Conservation (phyloP, 768 basidiomycete genomes). For the Macrolepiota dolichaula region DNA sequence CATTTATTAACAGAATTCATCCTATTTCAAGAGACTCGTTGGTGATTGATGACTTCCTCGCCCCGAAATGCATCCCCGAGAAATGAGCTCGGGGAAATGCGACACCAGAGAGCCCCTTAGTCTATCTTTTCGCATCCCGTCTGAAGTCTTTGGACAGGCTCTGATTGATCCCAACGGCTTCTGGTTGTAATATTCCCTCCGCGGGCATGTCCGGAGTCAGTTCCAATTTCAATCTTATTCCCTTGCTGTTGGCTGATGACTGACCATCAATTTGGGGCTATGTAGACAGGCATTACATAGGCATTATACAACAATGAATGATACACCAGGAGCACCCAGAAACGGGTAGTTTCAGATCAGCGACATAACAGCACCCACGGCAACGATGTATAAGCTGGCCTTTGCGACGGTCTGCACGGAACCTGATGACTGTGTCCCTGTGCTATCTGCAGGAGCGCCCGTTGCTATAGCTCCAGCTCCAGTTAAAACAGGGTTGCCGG, state of each 20-base stretch:
- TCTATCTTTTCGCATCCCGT: not conserved
- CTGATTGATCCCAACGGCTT: too few species aligned
- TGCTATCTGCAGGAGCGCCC: not conserved
- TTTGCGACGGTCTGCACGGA: constrained; percentile 9
- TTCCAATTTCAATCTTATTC: not conserved
- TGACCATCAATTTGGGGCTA: not conserved
- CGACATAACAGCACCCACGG: not conserved
- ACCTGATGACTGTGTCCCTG: constrained; percentile 1
- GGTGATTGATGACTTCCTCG: not conserved
- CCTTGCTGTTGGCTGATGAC: not conserved
- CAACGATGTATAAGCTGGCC: constrained; percentile 2
- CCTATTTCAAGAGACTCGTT: not conserved
- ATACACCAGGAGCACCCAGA: too few species aligned
- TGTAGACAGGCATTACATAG: not conserved
- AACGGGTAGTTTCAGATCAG: constrained; percentile 2
- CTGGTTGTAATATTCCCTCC: too few species aligned
- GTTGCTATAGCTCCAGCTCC: constrained; percentile 9
- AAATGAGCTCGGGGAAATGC: not conserved
- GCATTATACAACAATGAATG: not conserved
- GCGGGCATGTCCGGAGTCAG: not conserved
- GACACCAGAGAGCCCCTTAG: not conserved
- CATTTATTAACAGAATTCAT: too few species aligned
- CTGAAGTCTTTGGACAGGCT: not conserved
- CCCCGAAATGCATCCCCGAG: not conserved
- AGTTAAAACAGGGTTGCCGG: constrained; percentile 18